phyloP scores from a whole-genome alignment of 768 basidiomycete genomes.

The Psilocybe subaeruginosa region DNA sequence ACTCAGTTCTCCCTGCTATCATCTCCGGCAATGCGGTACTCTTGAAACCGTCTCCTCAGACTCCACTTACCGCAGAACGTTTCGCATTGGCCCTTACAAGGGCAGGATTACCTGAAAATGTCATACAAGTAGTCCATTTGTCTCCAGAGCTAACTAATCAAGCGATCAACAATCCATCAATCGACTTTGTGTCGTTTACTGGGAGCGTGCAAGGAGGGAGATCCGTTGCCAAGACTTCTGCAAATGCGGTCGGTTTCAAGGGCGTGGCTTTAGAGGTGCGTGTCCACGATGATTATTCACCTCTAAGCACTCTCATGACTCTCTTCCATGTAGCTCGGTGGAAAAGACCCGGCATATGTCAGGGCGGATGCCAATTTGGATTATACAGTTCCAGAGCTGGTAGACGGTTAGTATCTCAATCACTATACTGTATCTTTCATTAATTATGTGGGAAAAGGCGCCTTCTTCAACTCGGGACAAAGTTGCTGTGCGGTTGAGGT shows the following conservation, averaged over 20 bases:
- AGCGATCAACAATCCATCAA: conserved; percentile 62
- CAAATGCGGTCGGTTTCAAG: conserved; percentile 71
- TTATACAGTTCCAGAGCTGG: conserved; percentile 84
- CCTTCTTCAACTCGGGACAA: conserved; percentile 97
- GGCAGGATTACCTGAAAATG: conserved; percentile 78
- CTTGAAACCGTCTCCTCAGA: conserved; percentile 96
- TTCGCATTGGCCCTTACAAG: conserved; percentile 67
- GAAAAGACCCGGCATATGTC: conserved; percentile 98
- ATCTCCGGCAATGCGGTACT: conserved; percentile 90
- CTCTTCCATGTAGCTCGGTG: conserved; percentile 68
- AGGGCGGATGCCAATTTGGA: conserved; percentile 82
- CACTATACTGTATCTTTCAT: neutral
- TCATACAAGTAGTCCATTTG: conserved; percentile 79
- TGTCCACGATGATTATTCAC: neutral
- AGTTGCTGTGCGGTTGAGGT: conserved; percentile 95
- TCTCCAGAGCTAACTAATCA: conserved; percentile 61
- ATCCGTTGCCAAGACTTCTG: conserved; percentile 73
- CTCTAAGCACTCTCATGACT: neutral
- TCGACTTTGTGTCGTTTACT: conserved; percentile 91
- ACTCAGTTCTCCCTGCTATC: conserved; percentile 90
- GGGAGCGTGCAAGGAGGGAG: conserved; percentile 81
- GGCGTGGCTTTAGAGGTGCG: conserved; percentile 83
- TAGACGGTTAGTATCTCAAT: conserved; percentile 66
- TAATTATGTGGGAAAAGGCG: conserved; percentile 47
- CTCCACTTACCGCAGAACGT: conserved; percentile 85